Percentiles rank a stretch among this genome's conserved stretches.
These are phyloP conservation scores for Trichoderma citrinoviride DNA, from an alignment of 2,329 filamentous ascomycete species.

Conservation along the genomic window DNA sequence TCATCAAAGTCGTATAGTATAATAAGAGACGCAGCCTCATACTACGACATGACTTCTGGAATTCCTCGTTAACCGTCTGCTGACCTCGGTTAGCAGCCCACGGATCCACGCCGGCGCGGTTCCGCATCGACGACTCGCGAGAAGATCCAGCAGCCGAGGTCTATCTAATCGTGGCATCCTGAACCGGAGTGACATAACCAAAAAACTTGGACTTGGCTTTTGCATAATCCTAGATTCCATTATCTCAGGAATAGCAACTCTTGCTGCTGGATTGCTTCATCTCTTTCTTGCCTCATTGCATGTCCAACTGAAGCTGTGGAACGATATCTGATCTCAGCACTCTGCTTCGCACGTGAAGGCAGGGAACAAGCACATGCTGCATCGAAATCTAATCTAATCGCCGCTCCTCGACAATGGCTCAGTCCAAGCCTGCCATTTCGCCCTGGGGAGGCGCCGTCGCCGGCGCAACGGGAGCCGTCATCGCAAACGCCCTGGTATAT, in stretches of 20 bases:
- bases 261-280: no score
- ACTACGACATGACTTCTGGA: no score
- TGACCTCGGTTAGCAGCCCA: slow-evolving; percentile 12
- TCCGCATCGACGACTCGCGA: background rate
- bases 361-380: slow-evolving; percentile 2
- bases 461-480: slow-evolving; percentile 85
- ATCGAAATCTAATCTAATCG: background rate
- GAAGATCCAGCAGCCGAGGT: slow-evolving; percentile 13
- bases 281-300: no score
- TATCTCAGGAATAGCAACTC: no score
- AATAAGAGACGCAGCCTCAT: no score
- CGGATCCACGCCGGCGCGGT: background rate
- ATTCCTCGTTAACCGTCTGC: background rate
- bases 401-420: slow-evolving; percentile 46
- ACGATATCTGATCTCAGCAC: background rate
- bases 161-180: slow-evolving; percentile 12
- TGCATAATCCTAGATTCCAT: background rate
- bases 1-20: no score
- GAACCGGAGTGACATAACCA: slow-evolving; percentile 18
- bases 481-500: slow-evolving; percentile 94
- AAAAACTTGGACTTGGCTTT: background rate
- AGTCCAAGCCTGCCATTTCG: slow-evolving; percentile 70
- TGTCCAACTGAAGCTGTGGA: no score
- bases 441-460: slow-evolving; percentile 93
- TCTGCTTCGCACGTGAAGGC: background rate